A percentile compares a stretch with the other conserved stretches of the same genome.
Evolutionary conservation across 108 stramenopile species (phyloP).

Genomic region (Cyclotella sp.): DNA sequence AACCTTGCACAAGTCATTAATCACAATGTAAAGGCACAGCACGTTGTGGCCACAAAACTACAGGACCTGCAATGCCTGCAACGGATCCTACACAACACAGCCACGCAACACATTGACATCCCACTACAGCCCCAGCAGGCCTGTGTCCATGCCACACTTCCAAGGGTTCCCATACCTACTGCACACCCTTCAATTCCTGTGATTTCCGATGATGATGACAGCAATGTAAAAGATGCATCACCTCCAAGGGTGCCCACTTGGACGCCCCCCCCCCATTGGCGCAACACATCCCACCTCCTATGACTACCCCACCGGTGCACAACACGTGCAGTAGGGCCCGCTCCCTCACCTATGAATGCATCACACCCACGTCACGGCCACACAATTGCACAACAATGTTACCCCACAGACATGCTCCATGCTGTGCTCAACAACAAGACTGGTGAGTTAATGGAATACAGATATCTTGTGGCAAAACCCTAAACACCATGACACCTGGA

Average conservation of each 20-base stretch:
- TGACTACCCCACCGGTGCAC: neutral
- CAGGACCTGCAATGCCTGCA: neutral
- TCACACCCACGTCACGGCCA: neutral
- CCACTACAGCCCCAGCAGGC: neutral
- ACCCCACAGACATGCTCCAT: conserved; percentile 2
- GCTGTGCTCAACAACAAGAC: neutral
- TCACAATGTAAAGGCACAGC: neutral
- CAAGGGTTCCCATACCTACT: neutral
- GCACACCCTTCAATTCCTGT: neutral
- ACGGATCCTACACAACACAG: neutral
- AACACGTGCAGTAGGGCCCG: conserved; percentile 6
- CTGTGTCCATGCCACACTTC: neutral
- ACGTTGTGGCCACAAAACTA: neutral
- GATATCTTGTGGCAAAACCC: neutral
- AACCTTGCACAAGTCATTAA: neutral
- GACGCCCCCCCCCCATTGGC: neutral
- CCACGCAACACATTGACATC: neutral
- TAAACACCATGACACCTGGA: conserved; percentile 3
- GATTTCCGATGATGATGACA: neutral
- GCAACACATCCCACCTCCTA: neutral
- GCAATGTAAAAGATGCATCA: neutral
- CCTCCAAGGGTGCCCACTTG: conserved; percentile 14
- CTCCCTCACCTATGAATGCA: neutral
- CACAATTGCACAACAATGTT: neutral
- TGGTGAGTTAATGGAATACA: neutral